phyloP scores from a whole-genome alignment of 108 stramenopile species.

The Discostella stelligeroides region DNA sequence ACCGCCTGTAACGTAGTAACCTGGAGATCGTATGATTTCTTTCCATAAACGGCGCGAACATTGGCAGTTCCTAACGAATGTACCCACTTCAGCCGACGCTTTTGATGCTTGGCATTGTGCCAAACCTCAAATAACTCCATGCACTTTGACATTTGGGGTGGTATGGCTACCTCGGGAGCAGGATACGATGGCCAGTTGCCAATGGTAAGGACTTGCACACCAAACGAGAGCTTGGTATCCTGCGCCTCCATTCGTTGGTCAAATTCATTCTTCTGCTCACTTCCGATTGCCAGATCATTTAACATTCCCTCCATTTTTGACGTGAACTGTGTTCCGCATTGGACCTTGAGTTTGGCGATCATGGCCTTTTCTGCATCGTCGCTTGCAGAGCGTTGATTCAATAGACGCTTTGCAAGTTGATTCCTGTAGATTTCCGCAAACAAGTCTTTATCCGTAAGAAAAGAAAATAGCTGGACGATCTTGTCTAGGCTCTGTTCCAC shows the following conservation, averaged over 20 bases:
- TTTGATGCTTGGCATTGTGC: conserved; percentile 87
- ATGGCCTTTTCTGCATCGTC: conserved; percentile 98
- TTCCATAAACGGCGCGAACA: conserved; percentile 89
- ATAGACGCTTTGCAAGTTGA: conserved; percentile 96
- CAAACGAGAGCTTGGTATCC: conserved; percentile 79
- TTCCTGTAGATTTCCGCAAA: conserved; percentile 99
- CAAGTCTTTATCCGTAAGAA: conserved; percentile 98
- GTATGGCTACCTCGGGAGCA: conserved; percentile 87
- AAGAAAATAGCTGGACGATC: conserved; percentile 97
- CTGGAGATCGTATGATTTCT: conserved; percentile 96
- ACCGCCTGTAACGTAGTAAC: conserved; percentile 97
- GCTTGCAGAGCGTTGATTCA: conserved; percentile 95
- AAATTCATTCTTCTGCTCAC: conserved; percentile 91
- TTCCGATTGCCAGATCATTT: conserved; percentile 94
- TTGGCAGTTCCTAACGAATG: conserved; percentile 94
- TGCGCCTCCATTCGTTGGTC: conserved; percentile 73
- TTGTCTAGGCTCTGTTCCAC: conserved; percentile 93
- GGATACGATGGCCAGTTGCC: conserved; percentile 99
- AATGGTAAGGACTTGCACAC: conserved; percentile 96
- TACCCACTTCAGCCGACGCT: conserved; percentile 90
- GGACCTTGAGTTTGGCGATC: conserved; percentile 98
- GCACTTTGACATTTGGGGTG: conserved; percentile 90
- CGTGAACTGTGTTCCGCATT: conserved; percentile 99
- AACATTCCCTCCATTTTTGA: conserved; percentile 99
- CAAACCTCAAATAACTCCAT: conserved; percentile 93